These are phyloP conservation scores for Lobulomyces angularis DNA, from an alignment of 192 early-diverging fungal species.

Conservation along the genomic window DNA sequence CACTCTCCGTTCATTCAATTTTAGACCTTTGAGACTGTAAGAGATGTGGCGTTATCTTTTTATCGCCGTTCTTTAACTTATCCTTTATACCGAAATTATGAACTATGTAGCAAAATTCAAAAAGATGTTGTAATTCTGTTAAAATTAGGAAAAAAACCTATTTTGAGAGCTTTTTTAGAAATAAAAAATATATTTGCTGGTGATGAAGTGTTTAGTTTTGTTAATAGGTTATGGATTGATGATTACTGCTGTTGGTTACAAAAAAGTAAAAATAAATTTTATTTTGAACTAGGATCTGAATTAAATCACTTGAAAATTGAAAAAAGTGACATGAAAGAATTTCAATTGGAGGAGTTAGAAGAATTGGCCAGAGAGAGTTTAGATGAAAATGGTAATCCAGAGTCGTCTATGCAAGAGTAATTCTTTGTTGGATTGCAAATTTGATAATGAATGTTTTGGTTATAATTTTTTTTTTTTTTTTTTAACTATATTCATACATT, in stretches of 20 bases:
- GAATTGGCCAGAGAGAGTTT: too few species aligned
- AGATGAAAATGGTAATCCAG: too few species aligned
- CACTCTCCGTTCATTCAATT: conserved; percentile 6
- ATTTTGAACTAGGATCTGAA: conserved; percentile 53
- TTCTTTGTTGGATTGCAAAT: too few species aligned
- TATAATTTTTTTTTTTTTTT: too few species aligned
- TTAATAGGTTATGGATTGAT: conserved; percentile 77
- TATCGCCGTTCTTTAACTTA: conserved; percentile 66
- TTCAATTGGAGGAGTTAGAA: conserved; percentile 58
- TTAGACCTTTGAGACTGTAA: background rate
- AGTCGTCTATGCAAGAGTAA: too few species aligned
- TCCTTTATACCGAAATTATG: conserved; percentile 72
- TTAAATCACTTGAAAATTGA: conserved; percentile 54
- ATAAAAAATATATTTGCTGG: conserved; percentile 67
- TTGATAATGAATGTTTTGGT: too few species aligned
- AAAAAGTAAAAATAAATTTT: conserved; percentile 49
- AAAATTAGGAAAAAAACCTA: conserved; percentile 66
- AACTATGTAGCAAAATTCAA: conserved; percentile 56
- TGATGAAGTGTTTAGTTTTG: conserved; percentile 79
- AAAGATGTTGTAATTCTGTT: conserved; percentile 73
- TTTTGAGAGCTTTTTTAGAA: conserved; percentile 67
- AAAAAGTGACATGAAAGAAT: conserved; percentile 62
- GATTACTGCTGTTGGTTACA: conserved; percentile 97
- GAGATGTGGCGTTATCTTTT: background rate
- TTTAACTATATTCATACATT: too few species aligned